Evolutionary conservation across 192 early-diverging fungal species (phyloP).

Genomic region (Umbelopsis ramanniana): DNA sequence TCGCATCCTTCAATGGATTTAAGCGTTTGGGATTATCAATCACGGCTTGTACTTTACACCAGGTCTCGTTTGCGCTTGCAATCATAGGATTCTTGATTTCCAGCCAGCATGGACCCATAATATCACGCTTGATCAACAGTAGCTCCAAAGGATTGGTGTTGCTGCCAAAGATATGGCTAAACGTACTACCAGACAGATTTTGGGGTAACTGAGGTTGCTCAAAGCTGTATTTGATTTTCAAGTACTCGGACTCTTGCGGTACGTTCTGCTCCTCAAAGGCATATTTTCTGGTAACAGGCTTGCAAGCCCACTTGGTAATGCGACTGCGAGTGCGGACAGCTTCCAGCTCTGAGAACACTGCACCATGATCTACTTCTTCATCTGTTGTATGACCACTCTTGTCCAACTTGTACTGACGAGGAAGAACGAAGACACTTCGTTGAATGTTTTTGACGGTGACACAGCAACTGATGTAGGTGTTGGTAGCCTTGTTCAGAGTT

Average conservation of each 20-base stretch:
- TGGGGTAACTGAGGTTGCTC: slow-evolving; percentile 58
- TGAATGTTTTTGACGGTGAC: slow-evolving; percentile 76
- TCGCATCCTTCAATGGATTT: slow-evolving; percentile 57
- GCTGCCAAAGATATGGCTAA: slow-evolving; percentile 88
- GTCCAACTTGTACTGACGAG: slow-evolving; percentile 62
- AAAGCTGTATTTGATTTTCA: slow-evolving; percentile 87
- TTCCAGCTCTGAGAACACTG: slow-evolving; percentile 83
- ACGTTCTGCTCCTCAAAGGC: slow-evolving; percentile 88
- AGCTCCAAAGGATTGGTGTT: slow-evolving; percentile 88
- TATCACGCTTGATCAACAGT: slow-evolving; percentile 88
- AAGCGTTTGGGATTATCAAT: slow-evolving; percentile 77
- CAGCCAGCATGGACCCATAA: slow-evolving; percentile 98
- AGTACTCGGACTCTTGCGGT: slow-evolving; percentile 79
- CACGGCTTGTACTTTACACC: slow-evolving; percentile 82
- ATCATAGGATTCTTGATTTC: slow-evolving; percentile 63
- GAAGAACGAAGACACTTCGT: slow-evolving; percentile 93
- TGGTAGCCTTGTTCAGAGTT: slow-evolving; percentile 54
- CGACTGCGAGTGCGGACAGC: slow-evolving; percentile 54
- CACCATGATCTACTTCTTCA: slow-evolving; percentile 57
- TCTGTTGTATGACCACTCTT: slow-evolving; percentile 58
- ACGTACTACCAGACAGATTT: slow-evolving; percentile 69
- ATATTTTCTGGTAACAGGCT: slow-evolving; percentile 79
- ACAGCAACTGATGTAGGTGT: slow-evolving; percentile 80
- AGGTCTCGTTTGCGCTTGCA: slow-evolving; percentile 66
- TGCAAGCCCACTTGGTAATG: slow-evolving; percentile 63